Base-by-base conservation (phyloP, 805 yeast genomes). In the Suhomyces kilbournensis region DNA sequence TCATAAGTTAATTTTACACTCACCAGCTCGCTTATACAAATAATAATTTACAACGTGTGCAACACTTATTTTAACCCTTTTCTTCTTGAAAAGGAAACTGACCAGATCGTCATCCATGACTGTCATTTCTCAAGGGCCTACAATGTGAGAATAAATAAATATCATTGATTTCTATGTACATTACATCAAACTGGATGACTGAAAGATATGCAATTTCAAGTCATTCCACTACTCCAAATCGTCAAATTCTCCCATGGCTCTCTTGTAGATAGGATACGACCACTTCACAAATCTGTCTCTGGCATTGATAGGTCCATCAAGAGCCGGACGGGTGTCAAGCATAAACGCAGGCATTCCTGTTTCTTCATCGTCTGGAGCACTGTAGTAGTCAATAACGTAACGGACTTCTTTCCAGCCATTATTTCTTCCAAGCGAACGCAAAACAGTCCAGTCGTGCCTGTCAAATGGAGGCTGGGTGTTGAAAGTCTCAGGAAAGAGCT, bases 401-500 rank as follows among this genome's bases (percentile, higher is more conserved):
- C 99, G 80, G 19, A 94, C 91, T 60, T 84, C 74, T 48, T 78
- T 74, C 88, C 92, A 88, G 17, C 74, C 77, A 15, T 76, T 67
- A 15, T 64, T 44, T 15, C 48, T 50, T 3, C 82, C 82, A 48
- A 68, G 70, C 10, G 82, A 76, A 62, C 99, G 80, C 59, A 93
- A 76, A 4, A 94, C 97, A 2, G 96, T 88, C 99, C 99, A 94
- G 72, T 94, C 99, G 63, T 94, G 99, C 68, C 99, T 84, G 69
- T 94, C 99, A 64, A 94, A 94, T 6, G 99, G 99, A 3, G 96
- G 90, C 56, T 86, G 86, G 1, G 85, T 71, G 55, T 83, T 85
- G 71, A 83, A 93, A 9, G 78, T 76, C 14, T 77, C 72, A 1
- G 99, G 98, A 74, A 86, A 87, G 1, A 85, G 23, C 58, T 81